Percentiles rank a stretch among this genome's conserved stretches.
These are phyloP conservation scores for Elsinoe australis DNA, from an alignment of 2,329 filamentous ascomycete genomes.

Conservation along the genomic window DNA sequence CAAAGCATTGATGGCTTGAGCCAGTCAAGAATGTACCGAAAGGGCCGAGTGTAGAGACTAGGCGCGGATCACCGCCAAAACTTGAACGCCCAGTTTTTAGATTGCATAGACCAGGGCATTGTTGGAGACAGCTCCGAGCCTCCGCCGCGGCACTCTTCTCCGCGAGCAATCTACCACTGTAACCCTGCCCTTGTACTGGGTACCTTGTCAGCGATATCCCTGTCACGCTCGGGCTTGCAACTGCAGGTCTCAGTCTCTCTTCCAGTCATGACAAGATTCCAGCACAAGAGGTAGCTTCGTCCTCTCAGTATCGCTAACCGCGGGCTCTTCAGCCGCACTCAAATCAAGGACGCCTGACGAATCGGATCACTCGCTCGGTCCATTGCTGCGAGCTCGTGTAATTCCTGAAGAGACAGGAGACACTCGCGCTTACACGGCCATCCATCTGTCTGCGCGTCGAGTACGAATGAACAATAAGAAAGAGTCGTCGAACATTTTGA, in stretches of 20 bases:
- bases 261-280: too few species aligned
- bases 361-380: slow-evolving; percentile 10
- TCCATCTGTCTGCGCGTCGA: neutral
- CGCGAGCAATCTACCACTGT: too few species aligned
- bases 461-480: neutral
- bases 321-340: slow-evolving; percentile 13
- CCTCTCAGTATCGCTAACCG: slow-evolving; percentile 1
- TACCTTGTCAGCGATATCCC: too few species aligned
- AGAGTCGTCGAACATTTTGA: neutral
- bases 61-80: neutral
- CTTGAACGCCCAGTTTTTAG: slow-evolving; percentile 1
- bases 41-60: neutral
- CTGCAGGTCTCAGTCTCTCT: too few species aligned
- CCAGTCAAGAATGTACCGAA: slow-evolving; percentile 4
- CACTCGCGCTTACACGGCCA: neutral
- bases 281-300: too few species aligned
- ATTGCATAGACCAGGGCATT: neutral
- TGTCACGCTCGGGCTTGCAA: too few species aligned
- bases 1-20: neutral
- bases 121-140: too few species aligned
- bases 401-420: neutral
- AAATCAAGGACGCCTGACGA: slow-evolving; percentile 7
- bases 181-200: too few species aligned
- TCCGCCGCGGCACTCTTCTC: too few species aligned
- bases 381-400: slow-evolving; percentile 1